Conservation (phyloP, 176 grass and related monocot genomes). For the Olyra latifolia region DNA sequence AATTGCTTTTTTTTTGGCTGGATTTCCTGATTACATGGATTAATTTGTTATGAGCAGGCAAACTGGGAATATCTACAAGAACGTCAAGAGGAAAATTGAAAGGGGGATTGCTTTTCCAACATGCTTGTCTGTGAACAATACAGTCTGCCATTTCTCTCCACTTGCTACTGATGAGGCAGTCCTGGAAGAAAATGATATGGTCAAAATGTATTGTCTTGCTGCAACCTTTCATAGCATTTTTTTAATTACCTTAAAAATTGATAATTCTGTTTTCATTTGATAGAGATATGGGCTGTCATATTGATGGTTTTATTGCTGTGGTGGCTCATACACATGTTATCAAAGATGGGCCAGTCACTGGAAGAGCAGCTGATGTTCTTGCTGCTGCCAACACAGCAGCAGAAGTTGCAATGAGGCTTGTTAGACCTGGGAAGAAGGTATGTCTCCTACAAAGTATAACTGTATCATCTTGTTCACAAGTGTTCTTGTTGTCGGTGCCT, state of each 20-base stretch:
- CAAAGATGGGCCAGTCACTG: slow-evolving; percentile 63
- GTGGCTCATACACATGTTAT: slow-evolving; percentile 94
- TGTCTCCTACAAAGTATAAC: neutral
- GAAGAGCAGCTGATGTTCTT: slow-evolving; percentile 87
- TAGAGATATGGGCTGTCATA: slow-evolving; percentile 98
- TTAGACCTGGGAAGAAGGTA: slow-evolving; percentile 98
- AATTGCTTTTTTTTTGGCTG: slow-evolving; percentile 1
- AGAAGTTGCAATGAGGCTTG: slow-evolving; percentile 89
- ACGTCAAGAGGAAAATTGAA: slow-evolving; percentile 96
- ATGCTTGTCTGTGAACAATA: slow-evolving; percentile 92
- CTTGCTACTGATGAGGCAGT: slow-evolving; percentile 78
- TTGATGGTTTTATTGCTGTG: slow-evolving; percentile 99
- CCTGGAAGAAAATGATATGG: slow-evolving; percentile 88
- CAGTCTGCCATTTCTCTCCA: slow-evolving; percentile 91
- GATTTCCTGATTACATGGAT: slow-evolving; percentile 18
- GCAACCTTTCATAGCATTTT: neutral
- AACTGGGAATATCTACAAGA: slow-evolving; percentile 95
- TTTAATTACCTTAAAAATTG: neutral
- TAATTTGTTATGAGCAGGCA: slow-evolving; percentile 51
- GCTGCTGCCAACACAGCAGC: slow-evolving; percentile 90
- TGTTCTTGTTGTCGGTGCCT: neutral
- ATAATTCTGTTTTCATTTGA: slow-evolving; percentile 18
- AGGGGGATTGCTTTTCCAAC: slow-evolving; percentile 94
- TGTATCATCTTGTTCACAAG: neutral
- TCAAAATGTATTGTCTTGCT: slow-evolving; percentile 82